Base-by-base conservation (phyloP, 306 rosid species). In the Cucumis melo region DNA sequence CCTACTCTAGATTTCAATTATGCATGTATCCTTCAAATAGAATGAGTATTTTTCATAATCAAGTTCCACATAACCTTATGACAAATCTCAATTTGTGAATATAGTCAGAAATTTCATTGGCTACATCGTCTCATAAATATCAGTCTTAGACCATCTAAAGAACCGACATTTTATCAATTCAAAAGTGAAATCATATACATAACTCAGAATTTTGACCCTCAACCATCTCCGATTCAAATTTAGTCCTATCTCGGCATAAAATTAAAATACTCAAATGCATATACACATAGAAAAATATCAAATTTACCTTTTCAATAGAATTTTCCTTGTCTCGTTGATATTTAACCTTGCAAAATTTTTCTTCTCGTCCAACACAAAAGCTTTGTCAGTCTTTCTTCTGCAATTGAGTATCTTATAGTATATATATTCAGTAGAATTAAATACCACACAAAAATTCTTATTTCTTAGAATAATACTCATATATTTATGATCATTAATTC, bases 301-400 rank as follows among this genome's bases (percentile, higher is more conserved):
- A 63, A 60, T 11, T 64, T 75, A 89, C 93, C 98, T 87, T 80
- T 91, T 93, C 61, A 94, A 85, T 54, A 93, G 63, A 78, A 91
- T 82, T 38, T 88, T 94, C 53, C 97, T 96, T 0, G 84, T 97
- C 55, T 94, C 93, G 8, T 83, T 72, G 17, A 94, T 77, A 88
- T 91, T 94, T 77, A 94, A 84, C 83, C 98, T 82, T 0, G 98
- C 96, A 27, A 93, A 96, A 80, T 93, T 97, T 73, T 91, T 91
- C 70, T 71, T 85, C 87, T 93, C 90, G 87, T 91, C 94, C 80
- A 91, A 81, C 16, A 89, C 98, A 81, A 88, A 88, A 0, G 98
- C 15, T 82, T 83, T 88, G 83, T 91, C 98, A 0, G 97, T 93
- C 84, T 91, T 93, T 90, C 81, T 90, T 93, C 92, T 91, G 97